Base-by-base conservation (phyloP, 208 protist genomes). In the Trichomonas tenax region DNA sequence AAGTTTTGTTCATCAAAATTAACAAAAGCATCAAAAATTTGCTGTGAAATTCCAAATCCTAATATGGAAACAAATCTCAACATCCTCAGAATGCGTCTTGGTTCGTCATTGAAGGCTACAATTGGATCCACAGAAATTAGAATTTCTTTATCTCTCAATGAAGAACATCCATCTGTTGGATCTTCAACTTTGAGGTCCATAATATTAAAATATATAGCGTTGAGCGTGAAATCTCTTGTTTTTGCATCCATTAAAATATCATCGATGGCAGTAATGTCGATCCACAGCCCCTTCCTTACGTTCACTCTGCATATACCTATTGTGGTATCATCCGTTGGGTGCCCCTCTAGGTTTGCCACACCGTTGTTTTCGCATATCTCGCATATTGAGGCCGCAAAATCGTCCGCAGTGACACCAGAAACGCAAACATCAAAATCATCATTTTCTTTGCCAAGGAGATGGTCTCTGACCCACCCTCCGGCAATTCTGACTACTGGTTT, bases 161-260 rank as follows among this genome's bases (percentile, higher is more conserved):
- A 41, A 8, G 6, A 44, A 51, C 45, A 34, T 48, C 86, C 86
- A 51, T 48, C 46, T 93, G 17, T n/a, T 34, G 26, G 45, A 93
- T 93, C 86, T 51, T 93, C 86, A 58, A 93, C 8, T 48, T 81
- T 96, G 40, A 97, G 97, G 11, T 97, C 98, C 97, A 99, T 98
- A n/a, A 99, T 97, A 97, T 99, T 99, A 96, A 99, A 99, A 96
- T 99, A 99, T 10, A 99, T 97, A 34, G 98, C 97, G 97, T 99
- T 99, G 72, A 99, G 98, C 34, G 99, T 99, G 96, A 99, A 99
- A 97, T 99, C 99, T 41, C 99, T 97, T 26, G 99, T 97, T 49
- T 98, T 96, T 9, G 99, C 98, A 97, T 99, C 99, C 96, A 99
- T 98, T 15, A 88, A 0, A 34, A 48, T 23, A 44, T 17, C n/a